Percentiles rank a stretch among this genome's conserved stretches.
phyloP scores from a whole-genome alignment of 2,329 filamentous ascomycete species.

The Cladophialophora yegresii region DNA sequence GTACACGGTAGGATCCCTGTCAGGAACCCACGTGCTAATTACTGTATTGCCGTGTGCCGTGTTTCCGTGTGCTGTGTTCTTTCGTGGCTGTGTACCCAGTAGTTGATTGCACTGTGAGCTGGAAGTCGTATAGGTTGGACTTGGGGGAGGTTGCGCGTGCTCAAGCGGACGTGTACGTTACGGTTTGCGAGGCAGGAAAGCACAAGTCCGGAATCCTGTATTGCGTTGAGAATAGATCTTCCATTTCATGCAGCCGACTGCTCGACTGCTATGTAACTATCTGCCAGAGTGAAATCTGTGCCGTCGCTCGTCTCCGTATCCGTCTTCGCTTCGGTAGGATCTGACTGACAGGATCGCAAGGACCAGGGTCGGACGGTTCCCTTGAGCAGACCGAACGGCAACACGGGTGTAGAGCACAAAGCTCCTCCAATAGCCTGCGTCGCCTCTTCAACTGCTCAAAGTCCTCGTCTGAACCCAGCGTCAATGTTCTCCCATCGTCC shows the following conservation, averaged over 20 bases:
- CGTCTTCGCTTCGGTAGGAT: neutral
- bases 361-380: neutral
- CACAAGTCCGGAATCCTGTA: neutral
- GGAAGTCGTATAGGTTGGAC: too few species aligned
- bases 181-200: too few species aligned
- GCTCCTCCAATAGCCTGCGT: constrained; percentile 19
- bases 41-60: neutral
- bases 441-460: neutral
- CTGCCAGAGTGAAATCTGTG: neutral
- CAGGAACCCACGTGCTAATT: too few species aligned
- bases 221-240: neutral
- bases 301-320: neutral
- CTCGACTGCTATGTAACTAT: neutral
- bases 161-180: too few species aligned
- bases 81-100: neutral
- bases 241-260: neutral
- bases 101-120: too few species aligned
- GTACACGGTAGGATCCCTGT: neutral
- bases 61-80: neutral
- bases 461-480: neutral
- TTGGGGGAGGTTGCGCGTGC: too few species aligned
- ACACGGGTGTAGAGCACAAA: constrained; percentile 27
- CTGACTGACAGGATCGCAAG: neutral
- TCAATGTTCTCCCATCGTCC: constrained; percentile 5
- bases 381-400: neutral